Base-by-base conservation (phyloP, 768 basidiomycete genomes). In the Mycena polygramma region DNA sequence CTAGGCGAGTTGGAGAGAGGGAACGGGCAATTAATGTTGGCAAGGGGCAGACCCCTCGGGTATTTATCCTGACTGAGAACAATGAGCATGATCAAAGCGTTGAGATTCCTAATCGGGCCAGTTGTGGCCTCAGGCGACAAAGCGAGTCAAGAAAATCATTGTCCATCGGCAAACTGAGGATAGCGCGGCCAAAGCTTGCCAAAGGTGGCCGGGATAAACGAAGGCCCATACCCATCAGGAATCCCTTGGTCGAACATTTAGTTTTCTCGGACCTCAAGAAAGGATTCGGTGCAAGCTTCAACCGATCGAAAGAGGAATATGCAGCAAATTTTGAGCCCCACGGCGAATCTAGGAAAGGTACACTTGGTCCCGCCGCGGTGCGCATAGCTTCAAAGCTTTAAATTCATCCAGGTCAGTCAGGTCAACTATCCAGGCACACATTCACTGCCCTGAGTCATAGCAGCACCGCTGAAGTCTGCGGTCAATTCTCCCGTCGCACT, bases 401-500 rank as follows among this genome's bases (percentile, higher is more conserved):
- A 30, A 30, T 30, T 30, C 30, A 30, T 30, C 30, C 30, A 30
- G 30, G 30, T 30, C 30, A 30, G 30, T 30, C 30, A 30, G 24
- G 22, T 24, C 22, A 52, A 24, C 14, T 5, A 52, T 24, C 9
- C 11, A n/a, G 24, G 14, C 43, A 17, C 45, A 13, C 37, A 24
- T 55, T 48, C 36, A 35, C 22, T 46, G 37, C 26, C 26, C 37
- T 57, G n/a, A 22, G 2, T 35, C 22, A 45, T 35, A 57, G 30
- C 30, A 36, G 51, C 51, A 13, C 41, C 10, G 10, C 41, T 17
- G 24, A 9, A 7, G 13, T n/a, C 22, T 13, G 20, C 37, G 39
- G 22, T 68, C 35, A 68, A 48, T 68, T 68, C 45, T 68, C 66
- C 26, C 53, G 48, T 8, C 66, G 66, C 1, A 68, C 66, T 20